Percentiles rank a stretch among this genome's conserved stretches.
Conservation (phyloP, 2,329 filamentous ascomycete species). For the Ustilaginoidea virens region DNA sequence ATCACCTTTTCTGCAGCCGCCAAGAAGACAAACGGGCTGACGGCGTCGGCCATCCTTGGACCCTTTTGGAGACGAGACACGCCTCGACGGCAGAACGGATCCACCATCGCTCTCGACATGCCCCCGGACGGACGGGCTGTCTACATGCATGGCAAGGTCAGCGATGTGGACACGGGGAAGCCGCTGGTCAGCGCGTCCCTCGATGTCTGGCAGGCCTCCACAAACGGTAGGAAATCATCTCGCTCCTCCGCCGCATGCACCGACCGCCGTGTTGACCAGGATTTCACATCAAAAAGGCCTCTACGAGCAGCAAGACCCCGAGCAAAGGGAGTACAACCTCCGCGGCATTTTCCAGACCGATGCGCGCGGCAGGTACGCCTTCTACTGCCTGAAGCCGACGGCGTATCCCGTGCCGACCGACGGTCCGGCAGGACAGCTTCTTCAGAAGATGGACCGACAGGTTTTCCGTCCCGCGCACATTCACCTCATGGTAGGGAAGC, state of each 20-base stretch:
- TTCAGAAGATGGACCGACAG: constrained; percentile 38
- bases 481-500: constrained; percentile 37
- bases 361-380: constrained; percentile 43
- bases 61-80: constrained; percentile 71
- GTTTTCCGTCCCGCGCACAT: constrained; percentile 43
- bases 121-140: constrained; percentile 34
- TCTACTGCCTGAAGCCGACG: constrained; percentile 46
- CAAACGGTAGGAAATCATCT: constrained; percentile 37
- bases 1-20: constrained; percentile 52
- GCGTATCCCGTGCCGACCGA: constrained; percentile 34
- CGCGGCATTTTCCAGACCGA: constrained; percentile 58
- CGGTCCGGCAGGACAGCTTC: constrained; percentile 36
- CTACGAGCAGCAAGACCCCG: constrained; percentile 59
- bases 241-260: no score
- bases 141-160: constrained; percentile 47
- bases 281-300: no score
- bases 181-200: constrained; percentile 51
- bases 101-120: constrained; percentile 42
- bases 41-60: constrained; percentile 65
- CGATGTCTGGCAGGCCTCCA: constrained; percentile 68
- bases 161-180: constrained; percentile 41
- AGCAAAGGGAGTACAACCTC: constrained; percentile 58
- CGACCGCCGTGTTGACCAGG: no score
- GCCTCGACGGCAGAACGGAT: constrained; percentile 53
- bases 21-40: constrained; percentile 31